Evolutionary conservation across 176 grass and related monocot genomes (phyloP), one percentile per base, ranked within the genome.

Genomic region (Otatea glauca): DNA sequence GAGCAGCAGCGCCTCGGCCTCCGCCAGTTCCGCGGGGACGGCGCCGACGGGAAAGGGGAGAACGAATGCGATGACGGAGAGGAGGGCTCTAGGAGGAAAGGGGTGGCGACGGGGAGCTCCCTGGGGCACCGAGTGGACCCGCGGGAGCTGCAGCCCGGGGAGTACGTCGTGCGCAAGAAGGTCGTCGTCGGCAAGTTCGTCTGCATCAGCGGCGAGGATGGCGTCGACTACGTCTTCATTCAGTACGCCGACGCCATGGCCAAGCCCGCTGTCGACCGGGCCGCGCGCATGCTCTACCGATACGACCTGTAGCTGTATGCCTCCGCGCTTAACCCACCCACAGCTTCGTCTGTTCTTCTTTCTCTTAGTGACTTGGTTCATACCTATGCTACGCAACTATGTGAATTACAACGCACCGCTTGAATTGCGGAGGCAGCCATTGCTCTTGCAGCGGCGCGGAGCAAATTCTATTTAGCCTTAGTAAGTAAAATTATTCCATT

Each of bases 221-320:
- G 81, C 17, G 53, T 86, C 4, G 89, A 95, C 37, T 98, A 98
- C 82, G 86, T 98, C 5, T 98, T 95, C 70, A 90, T 98, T 14
- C 89, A 98, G 78, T 98, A 95, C 61, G 89, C 87, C 0, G 96
- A 98, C 70, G 93, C 87, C 78, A 98, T 98, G 96, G 93, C 93
- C 20, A 98, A 98, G 72, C 93, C 95, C 75, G 92, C 89, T 5
- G 91, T 98, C 72, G 89, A 93, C 65, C 93, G 93, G 86, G 93
- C 93, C 20, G 66, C 87, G 6, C 87, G 89, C 78, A 83, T 98
- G 84, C 93, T 98, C 79, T 98, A 98, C 83, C 84, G 96, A 83
- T 98, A 98, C 72, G 95, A 95, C 94, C 70, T 95, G 93, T 98
- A 95, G 92, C 70, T 95, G 93, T 98, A 92, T 75, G 85, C 66